These are phyloP conservation scores for Jacaranda mimosifolia DNA, from an alignment of 257 asterid species.

Conservation along the genomic window DNA sequence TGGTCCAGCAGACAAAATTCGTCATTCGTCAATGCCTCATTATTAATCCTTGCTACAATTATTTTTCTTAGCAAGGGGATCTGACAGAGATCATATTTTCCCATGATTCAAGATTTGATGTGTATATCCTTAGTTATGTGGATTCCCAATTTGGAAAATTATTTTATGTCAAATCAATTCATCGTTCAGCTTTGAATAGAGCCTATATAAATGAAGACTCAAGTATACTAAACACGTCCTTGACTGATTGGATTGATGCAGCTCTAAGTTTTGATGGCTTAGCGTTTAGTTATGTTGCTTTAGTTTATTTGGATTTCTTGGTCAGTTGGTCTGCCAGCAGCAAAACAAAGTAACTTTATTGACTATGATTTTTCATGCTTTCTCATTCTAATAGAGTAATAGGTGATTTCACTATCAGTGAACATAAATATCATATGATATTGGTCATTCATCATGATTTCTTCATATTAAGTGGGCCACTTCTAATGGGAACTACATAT, in stretches of 20 bases:
- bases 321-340: background rate
- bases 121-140: background rate
- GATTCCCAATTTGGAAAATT: background rate
- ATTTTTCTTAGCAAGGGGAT: background rate
- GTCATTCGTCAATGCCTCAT: too few species aligned
- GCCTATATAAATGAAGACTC: background rate
- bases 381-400: conserved; percentile 6
- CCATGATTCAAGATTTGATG: background rate
- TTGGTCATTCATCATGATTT: background rate
- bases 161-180: background rate
- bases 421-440: background rate
- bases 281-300: background rate
- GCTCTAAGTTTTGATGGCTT: background rate
- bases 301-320: background rate
- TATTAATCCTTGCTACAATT: too few species aligned
- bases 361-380: background rate
- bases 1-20: too few species aligned
- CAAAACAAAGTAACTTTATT: background rate
- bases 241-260: background rate
- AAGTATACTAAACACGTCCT: background rate
- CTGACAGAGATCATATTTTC: background rate
- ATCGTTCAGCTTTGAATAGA: background rate
- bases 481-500: background rate
- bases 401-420: background rate
- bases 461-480: background rate